Percentiles rank a stretch among this genome's conserved stretches.
These are phyloP conservation scores for Tricholomella constricta DNA, from an alignment of 768 basidiomycete genomes.

Conservation along the genomic window DNA sequence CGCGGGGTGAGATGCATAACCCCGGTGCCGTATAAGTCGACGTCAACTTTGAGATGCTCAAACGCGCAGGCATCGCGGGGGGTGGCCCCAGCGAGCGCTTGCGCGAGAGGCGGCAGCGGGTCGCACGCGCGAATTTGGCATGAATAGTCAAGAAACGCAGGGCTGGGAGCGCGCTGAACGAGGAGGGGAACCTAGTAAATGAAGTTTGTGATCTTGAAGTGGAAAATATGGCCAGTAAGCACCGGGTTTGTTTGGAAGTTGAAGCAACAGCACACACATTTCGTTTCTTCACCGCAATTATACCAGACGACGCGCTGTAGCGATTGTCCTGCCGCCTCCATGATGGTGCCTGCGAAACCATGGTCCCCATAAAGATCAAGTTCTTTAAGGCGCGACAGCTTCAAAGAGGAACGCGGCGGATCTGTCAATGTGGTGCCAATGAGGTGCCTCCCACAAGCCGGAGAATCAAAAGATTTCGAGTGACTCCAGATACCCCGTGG, in stretches of 20 bases:
- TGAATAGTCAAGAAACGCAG: neutral
- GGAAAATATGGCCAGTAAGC: neutral
- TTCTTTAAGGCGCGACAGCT: neutral
- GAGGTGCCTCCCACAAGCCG: neutral
- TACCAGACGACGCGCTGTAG: conserved; percentile 1
- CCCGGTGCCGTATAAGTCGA: too few relatives aligned
- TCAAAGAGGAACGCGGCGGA: too few relatives aligned
- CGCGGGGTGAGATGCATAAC: too few relatives aligned
- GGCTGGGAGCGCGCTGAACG: too few relatives aligned
- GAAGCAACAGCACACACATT: neutral
- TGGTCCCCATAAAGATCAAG: conserved; percentile 1
- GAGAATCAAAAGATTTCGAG: neutral
- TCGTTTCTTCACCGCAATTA: neutral
- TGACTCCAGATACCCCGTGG: neutral
- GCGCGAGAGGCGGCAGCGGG: conserved; percentile 5
- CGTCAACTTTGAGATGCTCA: too few relatives aligned
- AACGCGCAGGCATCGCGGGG: too few relatives aligned
- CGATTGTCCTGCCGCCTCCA: too few relatives aligned
- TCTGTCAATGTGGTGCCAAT: conserved; percentile 1
- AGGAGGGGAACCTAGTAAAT: neutral
- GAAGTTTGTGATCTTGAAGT: neutral
- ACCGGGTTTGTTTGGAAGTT: too few relatives aligned
- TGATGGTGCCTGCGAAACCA: neutral
- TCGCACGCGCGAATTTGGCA: conserved; percentile 7
- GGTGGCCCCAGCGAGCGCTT: too few relatives aligned